A percentile compares a stretch with the other conserved stretches of the same genome.
These are phyloP conservation scores for Nannizziopsis barbatae DNA, from an alignment of 2,329 filamentous ascomycete species.

Conservation along the genomic window DNA sequence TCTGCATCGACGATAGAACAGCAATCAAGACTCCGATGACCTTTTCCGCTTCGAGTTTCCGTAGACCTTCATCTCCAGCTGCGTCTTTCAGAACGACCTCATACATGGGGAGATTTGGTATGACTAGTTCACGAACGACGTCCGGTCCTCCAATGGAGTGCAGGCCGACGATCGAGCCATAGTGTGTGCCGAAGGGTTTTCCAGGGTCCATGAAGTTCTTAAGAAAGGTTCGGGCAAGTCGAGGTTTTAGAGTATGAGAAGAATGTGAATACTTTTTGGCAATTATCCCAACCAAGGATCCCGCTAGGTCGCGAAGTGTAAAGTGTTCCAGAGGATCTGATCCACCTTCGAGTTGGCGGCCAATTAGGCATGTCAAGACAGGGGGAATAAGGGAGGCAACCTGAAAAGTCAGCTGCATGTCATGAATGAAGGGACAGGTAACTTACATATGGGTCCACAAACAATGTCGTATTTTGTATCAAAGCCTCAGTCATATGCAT, in stretches of 20 bases:
- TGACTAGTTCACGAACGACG: conserved; percentile 51
- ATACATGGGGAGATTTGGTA: conserved; percentile 56
- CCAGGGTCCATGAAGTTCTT: conserved; percentile 83
- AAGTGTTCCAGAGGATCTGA: conserved; percentile 52
- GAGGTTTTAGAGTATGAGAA: conserved; percentile 71
- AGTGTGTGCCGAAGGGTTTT: conserved; percentile 73
- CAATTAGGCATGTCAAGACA: conserved; percentile 82
- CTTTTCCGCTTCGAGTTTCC: conserved; percentile 49
- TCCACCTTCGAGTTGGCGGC: conserved; percentile 60
- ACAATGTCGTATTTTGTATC: conserved; percentile 70
- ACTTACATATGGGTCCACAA: conserved; percentile 54
- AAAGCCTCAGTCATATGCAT: conserved; percentile 81
- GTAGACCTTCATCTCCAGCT: conserved; percentile 41
- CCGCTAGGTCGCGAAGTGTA: conserved; percentile 70
- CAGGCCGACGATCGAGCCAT: conserved; percentile 74
- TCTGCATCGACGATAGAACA: conserved; percentile 44
- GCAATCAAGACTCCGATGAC: conserved; percentile 48
- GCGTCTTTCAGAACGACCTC: conserved; percentile 50
- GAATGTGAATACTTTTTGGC: conserved; percentile 68
- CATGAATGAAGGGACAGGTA: neutral
- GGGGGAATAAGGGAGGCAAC: conserved; percentile 64
- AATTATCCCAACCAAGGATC: conserved; percentile 68
- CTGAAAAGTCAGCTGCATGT: conserved; percentile 24
- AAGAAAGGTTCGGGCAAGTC: conserved; percentile 83
- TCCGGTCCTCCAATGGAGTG: conserved; percentile 62